Evolutionary conservation across 768 basidiomycete species (phyloP).

Genomic region (Serendipita sp.): DNA sequence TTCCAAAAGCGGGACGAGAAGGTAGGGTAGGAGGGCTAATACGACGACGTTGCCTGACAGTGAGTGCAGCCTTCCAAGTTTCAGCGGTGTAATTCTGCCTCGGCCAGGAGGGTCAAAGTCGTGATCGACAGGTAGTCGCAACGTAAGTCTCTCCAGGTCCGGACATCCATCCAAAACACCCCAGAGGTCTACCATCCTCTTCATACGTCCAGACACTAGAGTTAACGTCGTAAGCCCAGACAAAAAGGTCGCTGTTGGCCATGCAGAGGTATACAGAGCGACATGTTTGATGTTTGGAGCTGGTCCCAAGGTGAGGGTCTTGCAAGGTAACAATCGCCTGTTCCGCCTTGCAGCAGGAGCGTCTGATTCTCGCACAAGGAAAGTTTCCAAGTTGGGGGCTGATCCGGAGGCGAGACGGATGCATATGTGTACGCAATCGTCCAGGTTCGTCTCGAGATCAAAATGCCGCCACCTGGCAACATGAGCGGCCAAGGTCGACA

Average conservation of each 20-base stretch:
- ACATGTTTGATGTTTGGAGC: slow-evolving; percentile 5
- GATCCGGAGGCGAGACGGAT: background rate
- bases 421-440: background rate
- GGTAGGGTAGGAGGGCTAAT: background rate
- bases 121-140: slow-evolving; percentile 1
- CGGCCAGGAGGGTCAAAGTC: slow-evolving; percentile 1
- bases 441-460: slow-evolving; percentile 3
- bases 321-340: slow-evolving; percentile 1
- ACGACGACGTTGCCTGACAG: background rate
- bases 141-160: background rate
- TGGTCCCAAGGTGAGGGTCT: background rate
- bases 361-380: background rate
- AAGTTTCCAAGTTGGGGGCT: slow-evolving; percentile 2
- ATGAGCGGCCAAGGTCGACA: background rate
- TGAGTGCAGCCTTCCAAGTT: background rate
- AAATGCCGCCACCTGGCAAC: background rate
- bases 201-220: background rate
- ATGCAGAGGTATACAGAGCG: background rate
- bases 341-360: background rate
- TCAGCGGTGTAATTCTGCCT: background rate
- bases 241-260: slow-evolving; percentile 2
- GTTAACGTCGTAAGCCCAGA: background rate
- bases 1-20: background rate
- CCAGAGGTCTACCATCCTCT: slow-evolving; percentile 1
- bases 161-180: background rate